Base-by-base conservation (phyloP, 1,284 basidiomycete genomes). In the Pholiota adiposa region DNA sequence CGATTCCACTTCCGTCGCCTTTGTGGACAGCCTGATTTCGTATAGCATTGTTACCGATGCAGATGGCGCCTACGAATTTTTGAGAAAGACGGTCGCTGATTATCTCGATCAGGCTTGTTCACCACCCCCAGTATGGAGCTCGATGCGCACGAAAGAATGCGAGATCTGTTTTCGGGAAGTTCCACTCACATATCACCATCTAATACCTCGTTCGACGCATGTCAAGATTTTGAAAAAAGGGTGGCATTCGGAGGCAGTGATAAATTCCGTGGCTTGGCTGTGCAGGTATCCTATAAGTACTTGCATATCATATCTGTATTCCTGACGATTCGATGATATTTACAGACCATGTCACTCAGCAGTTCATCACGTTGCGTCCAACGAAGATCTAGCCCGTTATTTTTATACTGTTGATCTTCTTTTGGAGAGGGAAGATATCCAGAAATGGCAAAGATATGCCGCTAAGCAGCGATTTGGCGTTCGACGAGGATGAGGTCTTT, bases 191-290 rank as follows among this genome's bases (percentile, higher is more conserved):
- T 86, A 85, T 66, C 83, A 86, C 67, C 84, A 86, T 61, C 76
- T 86, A 41, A 83, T 86, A 48, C 84, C 84, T 1, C 77, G 81
- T 33, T 79, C 79, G 25, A 77, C 73, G 12, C 84, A 86, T 62
- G 70, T 73, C 1, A 85, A 83, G 67, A 82, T 73, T 16, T 63
- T 80, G 25, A 85, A 84, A 75, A 80, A 78, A 69, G 78, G 77
- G 44, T 84, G 83, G 83, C 84, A 86, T 66, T 70, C 77, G 0
- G 77, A 80, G 66, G 68, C 70, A 29, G 78, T 81, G 78, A 55
- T 86, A 29, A 82, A 82, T 61, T 79, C 80, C 4, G 83, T 86
- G 12, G 84, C 84, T 16, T 86, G 83, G 84, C 70, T 86, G 21
- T 87, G 84, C 64, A 70, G 83, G 83, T 79, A 49, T 31, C 31